Percentiles rank a stretch among this genome's conserved stretches.
phyloP scores from a whole-genome alignment of 768 basidiomycete species.

The Brasilioporus rufonigricans region DNA sequence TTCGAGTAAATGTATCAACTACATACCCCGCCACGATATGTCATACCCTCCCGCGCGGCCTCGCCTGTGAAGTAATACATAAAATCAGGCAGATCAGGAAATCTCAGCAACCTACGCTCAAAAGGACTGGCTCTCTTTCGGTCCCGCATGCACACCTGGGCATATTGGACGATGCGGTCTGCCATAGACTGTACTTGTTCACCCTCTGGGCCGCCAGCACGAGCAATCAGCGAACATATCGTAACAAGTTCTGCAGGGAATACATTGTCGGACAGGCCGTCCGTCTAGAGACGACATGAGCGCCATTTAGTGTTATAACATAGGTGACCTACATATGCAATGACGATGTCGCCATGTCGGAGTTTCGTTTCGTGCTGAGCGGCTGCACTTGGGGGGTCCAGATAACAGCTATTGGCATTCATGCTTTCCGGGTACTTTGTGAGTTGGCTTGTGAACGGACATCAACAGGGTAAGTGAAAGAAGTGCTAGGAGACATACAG shows the following conservation, averaged over 20 bases:
- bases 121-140: conserved; percentile 69
- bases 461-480: not conserved
- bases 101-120: conserved; percentile 48
- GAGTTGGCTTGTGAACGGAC: conserved; percentile 25
- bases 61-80: conserved; percentile 41
- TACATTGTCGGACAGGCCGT: conserved; percentile 54
- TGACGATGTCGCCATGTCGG: conserved; percentile 51
- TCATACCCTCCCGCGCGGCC: conserved; percentile 62
- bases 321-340: conserved; percentile 42
- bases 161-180: conserved; percentile 67
- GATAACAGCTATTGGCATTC: conserved; percentile 9
- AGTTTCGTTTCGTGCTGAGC: conserved; percentile 45
- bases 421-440: conserved; percentile 33
- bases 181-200: conserved; percentile 68
- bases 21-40: conserved; percentile 74
- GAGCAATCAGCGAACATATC: conserved; percentile 65
- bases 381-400: conserved; percentile 43
- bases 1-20: conserved; percentile 1
- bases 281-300: conserved; percentile 40
- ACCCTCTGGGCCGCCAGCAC: conserved; percentile 54
- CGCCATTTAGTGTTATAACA: not conserved
- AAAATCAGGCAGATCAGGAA: conserved; percentile 1
- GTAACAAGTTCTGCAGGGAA: conserved; percentile 68
- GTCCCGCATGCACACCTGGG: conserved; percentile 67
- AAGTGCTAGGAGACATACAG: conserved; percentile 20